Conservation (phyloP, 495 filamentous ascomycete genomes). For the Patellaria atrata region DNA sequence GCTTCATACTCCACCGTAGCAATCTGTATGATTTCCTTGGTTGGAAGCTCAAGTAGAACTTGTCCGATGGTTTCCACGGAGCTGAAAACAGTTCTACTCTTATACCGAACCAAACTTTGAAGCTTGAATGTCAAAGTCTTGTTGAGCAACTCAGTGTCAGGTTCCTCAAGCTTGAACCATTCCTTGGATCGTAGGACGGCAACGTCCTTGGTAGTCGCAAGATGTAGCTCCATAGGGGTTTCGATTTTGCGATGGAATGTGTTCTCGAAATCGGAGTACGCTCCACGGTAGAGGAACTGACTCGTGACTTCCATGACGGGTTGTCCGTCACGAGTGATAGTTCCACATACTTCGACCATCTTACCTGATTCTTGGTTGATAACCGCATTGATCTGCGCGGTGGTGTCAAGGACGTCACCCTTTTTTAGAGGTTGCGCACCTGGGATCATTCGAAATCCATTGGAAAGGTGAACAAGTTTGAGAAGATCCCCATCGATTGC, state of each 20-base stretch:
- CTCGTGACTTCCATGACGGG: conserved; percentile 98
- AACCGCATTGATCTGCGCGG: conserved; percentile 90
- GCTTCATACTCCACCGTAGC: conserved; percentile 90
- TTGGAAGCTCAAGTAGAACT: conserved; percentile 88
- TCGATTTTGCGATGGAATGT: conserved; percentile 97
- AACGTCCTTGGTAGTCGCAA: conserved; percentile 74
- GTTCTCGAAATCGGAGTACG: conserved; percentile 87
- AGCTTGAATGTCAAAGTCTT: conserved; percentile 96
- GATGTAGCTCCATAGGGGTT: conserved; percentile 86
- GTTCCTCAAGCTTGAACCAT: conserved; percentile 79
- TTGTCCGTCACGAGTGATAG: conserved; percentile 70
- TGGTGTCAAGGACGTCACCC: conserved; percentile 82
- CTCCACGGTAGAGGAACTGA: conserved; percentile 91
- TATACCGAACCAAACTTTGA: conserved; percentile 78
- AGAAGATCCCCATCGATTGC: conserved; percentile 89
- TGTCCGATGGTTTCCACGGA: conserved; percentile 85
- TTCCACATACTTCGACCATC: conserved; percentile 98
- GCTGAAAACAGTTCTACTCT: conserved; percentile 87
- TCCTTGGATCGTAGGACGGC: conserved; percentile 90
- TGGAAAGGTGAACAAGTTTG: conserved; percentile 89
- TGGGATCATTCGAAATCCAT: conserved; percentile 94
- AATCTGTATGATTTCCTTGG: conserved; percentile 92
- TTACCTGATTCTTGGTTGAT: conserved; percentile 97
- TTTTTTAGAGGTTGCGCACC: conserved; percentile 90
- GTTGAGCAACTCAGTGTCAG: conserved; percentile 68